Evolutionary conservation across 2,329 filamentous ascomycete species (phyloP), one percentile per base, ranked within the genome.

Genomic region (Thelonectria rubi): DNA sequence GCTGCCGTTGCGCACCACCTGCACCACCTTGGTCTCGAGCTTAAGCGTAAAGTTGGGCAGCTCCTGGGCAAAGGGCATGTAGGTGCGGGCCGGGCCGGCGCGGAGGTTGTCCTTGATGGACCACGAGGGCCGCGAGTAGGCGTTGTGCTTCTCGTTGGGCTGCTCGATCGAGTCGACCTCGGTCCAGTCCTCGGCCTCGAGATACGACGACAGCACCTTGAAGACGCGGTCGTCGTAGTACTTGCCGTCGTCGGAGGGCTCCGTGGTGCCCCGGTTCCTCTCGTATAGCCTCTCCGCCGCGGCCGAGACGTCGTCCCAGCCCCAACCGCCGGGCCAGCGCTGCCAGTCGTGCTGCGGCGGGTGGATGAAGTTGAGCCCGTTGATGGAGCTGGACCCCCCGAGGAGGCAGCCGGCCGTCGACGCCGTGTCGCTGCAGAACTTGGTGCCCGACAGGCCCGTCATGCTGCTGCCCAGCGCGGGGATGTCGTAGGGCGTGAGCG

Each of bases 81-180:
- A 92, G 0, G 90, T 91, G 4, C 86, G 87, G 74, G 92, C 80
- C 37, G 90, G 90, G 1, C 90, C 90, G 47, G 86, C 87, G 63
- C 90, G 81, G 75, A 90, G 85, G 57, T 88, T 88, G 54, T 88
- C 79, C 21, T 81, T 80, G 72, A 87, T 91, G 82, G 91, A 92
- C 79, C 87, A 91, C 3, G 88, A 82, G 5, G 88, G 86, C 69
- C 89, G 84, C 30, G 86, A 83, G 74, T 84, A 92, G 1, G 85
- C 87, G 59, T 81, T 80, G 75, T 91, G 87, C 82, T 92, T 92
- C 74, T 84, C 74, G 54, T 84, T 80, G 0, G 88, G 88, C 49
- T 81, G 78, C 34, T 82, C 71, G 67, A 90, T 91, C n/a, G 88
- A 86, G n/a, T 83, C 82, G 32, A 91, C 82, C 52, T 84, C 81